A percentile compares a stretch with the other conserved stretches of the same genome.
phyloP scores from a whole-genome alignment of 257 asterid genomes.

The Capsicum pubescens region DNA sequence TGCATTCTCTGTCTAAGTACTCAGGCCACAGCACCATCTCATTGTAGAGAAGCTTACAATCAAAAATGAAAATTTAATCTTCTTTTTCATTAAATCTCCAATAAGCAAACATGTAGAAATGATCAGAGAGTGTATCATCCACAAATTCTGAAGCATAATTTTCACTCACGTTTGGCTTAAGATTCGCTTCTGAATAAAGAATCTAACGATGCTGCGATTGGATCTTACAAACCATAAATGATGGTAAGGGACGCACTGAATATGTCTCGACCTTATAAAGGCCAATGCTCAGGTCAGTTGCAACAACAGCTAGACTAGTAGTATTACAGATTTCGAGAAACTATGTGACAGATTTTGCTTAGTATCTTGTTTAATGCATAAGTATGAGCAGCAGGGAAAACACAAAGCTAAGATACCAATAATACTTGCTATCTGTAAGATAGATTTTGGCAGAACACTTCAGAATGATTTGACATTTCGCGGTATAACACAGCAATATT shows the following conservation, averaged over 20 bases:
- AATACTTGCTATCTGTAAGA: slow-evolving; percentile 15
- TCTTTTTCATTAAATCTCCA: neutral
- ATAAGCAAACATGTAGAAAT: neutral
- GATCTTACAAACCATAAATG: slow-evolving; percentile 11
- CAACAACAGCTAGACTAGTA: neutral
- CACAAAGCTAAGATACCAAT: slow-evolving; percentile 15
- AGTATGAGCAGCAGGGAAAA: neutral
- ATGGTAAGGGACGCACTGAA: neutral
- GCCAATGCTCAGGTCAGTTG: neutral
- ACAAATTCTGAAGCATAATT: neutral
- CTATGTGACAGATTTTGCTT: slow-evolving; percentile 4
- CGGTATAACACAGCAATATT: neutral
- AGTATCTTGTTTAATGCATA: neutral
- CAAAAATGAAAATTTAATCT: slow-evolving; percentile 2
- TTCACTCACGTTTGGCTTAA: neutral
- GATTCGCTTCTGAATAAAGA: neutral
- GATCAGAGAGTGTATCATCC: neutral
- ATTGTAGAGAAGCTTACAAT: slow-evolving; percentile 25
- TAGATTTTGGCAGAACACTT: slow-evolving; percentile 26
- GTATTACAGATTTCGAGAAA: neutral
- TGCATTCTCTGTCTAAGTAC: neutral
- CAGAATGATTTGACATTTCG: slow-evolving; percentile 32
- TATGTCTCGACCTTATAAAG: neutral
- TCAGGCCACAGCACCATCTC: neutral
- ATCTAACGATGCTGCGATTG: neutral